Base-by-base conservation (phyloP, 2,329 filamentous ascomycete species). In the Penicillium sp. region DNA sequence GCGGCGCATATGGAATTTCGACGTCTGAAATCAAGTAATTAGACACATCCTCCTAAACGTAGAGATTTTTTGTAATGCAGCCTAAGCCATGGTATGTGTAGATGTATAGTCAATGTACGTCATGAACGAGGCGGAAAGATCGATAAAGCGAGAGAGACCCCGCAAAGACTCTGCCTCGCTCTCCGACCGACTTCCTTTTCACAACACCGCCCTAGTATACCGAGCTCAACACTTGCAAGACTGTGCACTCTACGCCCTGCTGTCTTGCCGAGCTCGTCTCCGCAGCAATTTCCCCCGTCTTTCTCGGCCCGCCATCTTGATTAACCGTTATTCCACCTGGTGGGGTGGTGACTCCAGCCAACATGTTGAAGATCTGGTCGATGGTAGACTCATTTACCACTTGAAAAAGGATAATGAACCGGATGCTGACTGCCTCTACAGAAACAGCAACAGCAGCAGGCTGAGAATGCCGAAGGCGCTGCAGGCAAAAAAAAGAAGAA, bases 301-400 rank as follows among this genome's bases (percentile, higher is more conserved):
- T 40, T 5, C 23, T 27, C 38, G 23, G 38, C n/a, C 23, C 38
- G 38, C 33, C 35, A 13, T 23, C n/a, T 31, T 18, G 35, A 37
- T 49, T 3, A 18, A 23, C 29, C 27, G 42, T 31, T 15, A 20
- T 49, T 44, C 47, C 49, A 50, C 53, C 49, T 51, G 51, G 53
- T 53, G 52, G 53, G 55, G 56, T 52, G 57, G 54, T 59, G 52
- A 54, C 57, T 54, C 64, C 59, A 47, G 40, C 43, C 76, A 91
- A 78, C 68, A 97, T 97, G 93, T 81, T 96, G 80, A 97, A 97
- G 78, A 96, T 97, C 79, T 97, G 92, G 93, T 95, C 90, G 65
- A 95, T 97, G 92, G 90, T 95, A 78, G 44, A 80, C 33, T 25
- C 33, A 23, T 10, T 20, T 20, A 29, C 33, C 3, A 41, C 28